Evolutionary conservation across 305 asterid genomes (phyloP), one percentile per base, ranked within the genome.

Genomic region (Rubia peregrina): DNA sequence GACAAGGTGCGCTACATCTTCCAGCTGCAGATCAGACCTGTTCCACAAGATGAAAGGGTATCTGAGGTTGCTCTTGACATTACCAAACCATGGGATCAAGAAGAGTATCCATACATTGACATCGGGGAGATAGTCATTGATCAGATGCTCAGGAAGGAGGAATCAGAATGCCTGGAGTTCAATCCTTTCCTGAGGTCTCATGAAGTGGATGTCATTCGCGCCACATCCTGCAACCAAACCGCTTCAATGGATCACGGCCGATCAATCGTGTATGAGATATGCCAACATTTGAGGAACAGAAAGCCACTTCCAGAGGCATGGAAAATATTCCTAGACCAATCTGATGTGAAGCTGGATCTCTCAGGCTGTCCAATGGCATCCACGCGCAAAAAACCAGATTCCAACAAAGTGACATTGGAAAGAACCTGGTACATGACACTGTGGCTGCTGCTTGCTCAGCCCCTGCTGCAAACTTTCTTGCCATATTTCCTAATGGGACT

Each of bases 201-300:
- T 6, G 82, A 88, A 71, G 79, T 88, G 60, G 91, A 86, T 59
- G 85, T 84, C 61, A 88, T 84, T 72, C 55, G 83, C 53, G 95
- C 95, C 16, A 77, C 87, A 9, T 83, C 86, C 2, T 83, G 86
- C 69, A 81, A 75, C 43, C 85, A 88, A 66, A 84, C 91, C 44
- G 85, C 91, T 44, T 88, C 88, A 2, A 79, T 84, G 77, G 95
- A 88, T 75, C 95, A 86, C 41, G 91, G 88, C 36, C 87, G 89
- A 38, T 86, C 91, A 65, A 43, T 88, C 26, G 77, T 88, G 22
- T 88, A 86, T 46, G 83, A 73, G 12, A 88, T 88, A 48, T 88
- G 89, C 81, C 95, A 88, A 64, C 81, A 83, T 73, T 74, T 88
- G 60, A 71, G 89, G 71, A 84, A 79, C 76, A 78, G 74, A 67